Conservation (phyloP, 345 rosid species). For the Hibiscus tridactylites region DNA sequence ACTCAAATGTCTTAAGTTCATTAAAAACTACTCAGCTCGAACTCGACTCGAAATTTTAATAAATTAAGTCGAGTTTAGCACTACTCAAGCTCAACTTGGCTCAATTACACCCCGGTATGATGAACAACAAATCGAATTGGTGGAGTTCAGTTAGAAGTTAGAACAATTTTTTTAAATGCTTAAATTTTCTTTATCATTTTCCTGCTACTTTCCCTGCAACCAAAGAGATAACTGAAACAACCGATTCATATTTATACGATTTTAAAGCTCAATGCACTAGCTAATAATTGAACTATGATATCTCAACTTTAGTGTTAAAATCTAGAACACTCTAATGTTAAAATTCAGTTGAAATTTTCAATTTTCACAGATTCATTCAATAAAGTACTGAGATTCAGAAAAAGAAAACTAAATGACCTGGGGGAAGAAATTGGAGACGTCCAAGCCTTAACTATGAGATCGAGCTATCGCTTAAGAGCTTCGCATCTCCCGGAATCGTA, state of each 20-base stretch:
- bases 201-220: background rate
- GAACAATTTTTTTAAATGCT: background rate
- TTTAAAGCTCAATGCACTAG: background rate
- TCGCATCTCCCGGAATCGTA: constrained; percentile 93
- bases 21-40: too few relatives aligned
- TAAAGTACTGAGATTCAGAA: background rate
- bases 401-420: constrained; percentile 37
- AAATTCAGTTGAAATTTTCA: background rate
- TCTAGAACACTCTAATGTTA: background rate
- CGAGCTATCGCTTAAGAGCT: constrained; percentile 93
- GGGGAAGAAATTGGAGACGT: constrained; percentile 95
- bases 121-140: too few relatives aligned
- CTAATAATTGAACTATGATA: background rate
- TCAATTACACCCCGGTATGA: too few relatives aligned
- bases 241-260: background rate
- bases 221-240: background rate
- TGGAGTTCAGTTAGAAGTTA: too few relatives aligned
- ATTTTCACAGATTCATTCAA: background rate
- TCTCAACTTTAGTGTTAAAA: background rate
- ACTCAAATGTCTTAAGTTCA: too few relatives aligned
- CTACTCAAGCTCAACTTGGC: too few relatives aligned
- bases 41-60: too few relatives aligned
- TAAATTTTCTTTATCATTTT: background rate
- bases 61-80: too few relatives aligned
- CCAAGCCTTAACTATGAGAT: constrained; percentile 87